Conservation (phyloP, 2,329 filamentous ascomycete genomes). For the Thermoascus crustaceus region DNA sequence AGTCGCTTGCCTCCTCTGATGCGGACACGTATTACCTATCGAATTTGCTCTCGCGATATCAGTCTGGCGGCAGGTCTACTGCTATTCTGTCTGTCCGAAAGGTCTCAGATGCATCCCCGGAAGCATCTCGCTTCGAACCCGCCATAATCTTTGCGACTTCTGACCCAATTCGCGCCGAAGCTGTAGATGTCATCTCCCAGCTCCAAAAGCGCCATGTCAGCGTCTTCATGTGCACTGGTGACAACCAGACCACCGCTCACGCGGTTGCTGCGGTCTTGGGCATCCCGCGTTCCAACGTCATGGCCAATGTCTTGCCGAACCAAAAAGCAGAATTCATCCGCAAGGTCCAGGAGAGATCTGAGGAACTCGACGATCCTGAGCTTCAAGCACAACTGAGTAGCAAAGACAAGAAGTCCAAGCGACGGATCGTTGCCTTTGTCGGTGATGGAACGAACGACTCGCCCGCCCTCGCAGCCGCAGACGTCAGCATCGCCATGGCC, state of each 20-base stretch:
- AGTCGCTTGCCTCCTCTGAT: conserved; percentile 21
- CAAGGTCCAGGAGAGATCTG: conserved; percentile 28
- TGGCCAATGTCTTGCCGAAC: conserved; percentile 77
- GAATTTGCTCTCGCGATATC: conserved; percentile 29
- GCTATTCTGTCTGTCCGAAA: conserved; percentile 36
- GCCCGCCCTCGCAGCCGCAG: conserved; percentile 68
- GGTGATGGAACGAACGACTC: conserved; percentile 85
- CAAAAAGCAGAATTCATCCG: conserved; percentile 54
- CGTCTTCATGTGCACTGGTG: conserved; percentile 89
- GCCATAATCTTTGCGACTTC: conserved; percentile 65
- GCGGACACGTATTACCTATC: conserved; percentile 26
- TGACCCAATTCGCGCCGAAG: conserved; percentile 71
- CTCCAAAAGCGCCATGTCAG: conserved; percentile 59
- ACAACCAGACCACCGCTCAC: conserved; percentile 75
- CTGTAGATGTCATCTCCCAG: conserved; percentile 53
- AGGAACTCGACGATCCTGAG: too few species aligned
- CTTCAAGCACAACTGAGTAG: conserved; percentile 53
- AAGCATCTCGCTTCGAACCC: conserved; percentile 36
- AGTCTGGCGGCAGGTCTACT: conserved; percentile 36
- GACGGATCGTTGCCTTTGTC: conserved; percentile 67
- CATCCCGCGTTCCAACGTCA: conserved; percentile 65
- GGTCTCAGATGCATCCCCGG: conserved; percentile 8
- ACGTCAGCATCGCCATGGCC: conserved; percentile 75
- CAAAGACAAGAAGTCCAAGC: conserved; percentile 14
- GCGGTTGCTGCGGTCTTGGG: conserved; percentile 70